phyloP scores from a whole-genome alignment of 176 grass and related monocot species.

The Eleusine coracana region DNA sequence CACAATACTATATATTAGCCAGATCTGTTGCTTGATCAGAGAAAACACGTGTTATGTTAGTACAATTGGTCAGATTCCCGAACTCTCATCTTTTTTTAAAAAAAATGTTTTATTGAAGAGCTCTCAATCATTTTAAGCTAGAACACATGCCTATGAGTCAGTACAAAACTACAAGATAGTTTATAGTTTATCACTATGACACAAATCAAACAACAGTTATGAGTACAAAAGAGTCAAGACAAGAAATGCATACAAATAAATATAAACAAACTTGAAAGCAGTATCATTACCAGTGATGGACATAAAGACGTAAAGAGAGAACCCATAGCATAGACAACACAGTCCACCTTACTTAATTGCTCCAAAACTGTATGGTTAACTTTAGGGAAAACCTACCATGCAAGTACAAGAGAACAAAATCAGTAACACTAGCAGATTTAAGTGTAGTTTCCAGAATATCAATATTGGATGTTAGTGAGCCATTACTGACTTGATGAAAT shows the following conservation, averaged over 20 bases:
- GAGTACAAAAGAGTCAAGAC: background rate
- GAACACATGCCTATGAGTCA: background rate
- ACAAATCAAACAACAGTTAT: constrained; percentile 20
- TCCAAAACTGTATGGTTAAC: constrained; percentile 86
- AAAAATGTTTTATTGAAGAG: background rate
- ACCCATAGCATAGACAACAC: constrained; percentile 95
- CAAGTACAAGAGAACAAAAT: constrained; percentile 23
- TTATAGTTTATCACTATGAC: constrained; percentile 12
- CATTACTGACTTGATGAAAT: background rate
- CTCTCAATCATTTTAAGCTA: background rate
- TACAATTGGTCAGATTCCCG: background rate
- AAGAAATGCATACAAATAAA: background rate
- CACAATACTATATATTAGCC: background rate
- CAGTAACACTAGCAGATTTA: background rate
- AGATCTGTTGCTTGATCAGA: background rate
- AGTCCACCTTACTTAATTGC: constrained; percentile 84
- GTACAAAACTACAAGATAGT: constrained; percentile 5
- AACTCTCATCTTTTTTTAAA: background rate
- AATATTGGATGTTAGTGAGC: constrained; percentile 4
- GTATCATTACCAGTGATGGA: constrained; percentile 77
- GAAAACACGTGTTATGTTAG: background rate
- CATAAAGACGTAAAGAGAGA: constrained; percentile 96
- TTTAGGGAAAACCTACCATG: constrained; percentile 78
- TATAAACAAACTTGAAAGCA: constrained; percentile 20
- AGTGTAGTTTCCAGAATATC: constrained; percentile 23